Conservation (phyloP, 192 early-diverging fungal genomes). For the Borealophlyctis nickersoniae region DNA sequence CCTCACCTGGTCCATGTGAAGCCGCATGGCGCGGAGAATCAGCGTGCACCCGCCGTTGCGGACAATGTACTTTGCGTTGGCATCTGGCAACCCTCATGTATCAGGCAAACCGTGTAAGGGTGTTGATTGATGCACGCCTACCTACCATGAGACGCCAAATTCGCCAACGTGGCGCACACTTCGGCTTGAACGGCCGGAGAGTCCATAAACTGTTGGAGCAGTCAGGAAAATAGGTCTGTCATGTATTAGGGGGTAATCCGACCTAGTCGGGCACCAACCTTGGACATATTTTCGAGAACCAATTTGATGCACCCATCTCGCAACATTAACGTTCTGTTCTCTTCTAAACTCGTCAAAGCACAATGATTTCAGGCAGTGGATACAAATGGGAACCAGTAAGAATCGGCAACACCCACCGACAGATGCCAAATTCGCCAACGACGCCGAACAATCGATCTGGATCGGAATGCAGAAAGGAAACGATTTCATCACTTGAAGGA, state of each 20-base stretch:
- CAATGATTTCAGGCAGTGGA: too few species aligned
- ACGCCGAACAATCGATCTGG: slow-evolving; percentile 37
- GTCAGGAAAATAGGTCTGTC: too few species aligned
- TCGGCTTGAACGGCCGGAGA: slow-evolving; percentile 30
- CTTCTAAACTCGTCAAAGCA: too few species aligned
- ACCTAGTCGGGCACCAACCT: too few species aligned
- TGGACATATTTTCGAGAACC: slow-evolving; percentile 26
- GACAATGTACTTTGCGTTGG: too few species aligned
- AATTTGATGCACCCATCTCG: slow-evolving; percentile 17
- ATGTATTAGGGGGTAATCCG: too few species aligned
- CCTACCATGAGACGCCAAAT: slow-evolving; percentile 24
- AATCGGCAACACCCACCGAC: slow-evolving; percentile 5
- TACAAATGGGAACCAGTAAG: neutral
- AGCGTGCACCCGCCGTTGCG: slow-evolving; percentile 14
- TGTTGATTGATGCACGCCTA: too few species aligned
- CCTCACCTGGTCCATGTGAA: too few species aligned
- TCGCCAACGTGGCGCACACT: slow-evolving; percentile 34
- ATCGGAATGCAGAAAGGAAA: slow-evolving; percentile 22
- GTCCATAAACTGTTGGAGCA: slow-evolving; percentile 22
- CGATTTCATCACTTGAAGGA: slow-evolving; percentile 26
- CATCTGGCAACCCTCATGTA: too few species aligned
- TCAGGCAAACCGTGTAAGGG: too few species aligned
- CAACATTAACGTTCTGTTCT: neutral
- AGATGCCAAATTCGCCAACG: slow-evolving; percentile 32
- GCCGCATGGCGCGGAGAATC: slow-evolving; percentile 33